Percentiles rank a stretch among this genome's conserved stretches.
Evolutionary conservation across 2,329 filamentous ascomycete genomes (phyloP).

Genomic region (Karstenula rhodostoma): DNA sequence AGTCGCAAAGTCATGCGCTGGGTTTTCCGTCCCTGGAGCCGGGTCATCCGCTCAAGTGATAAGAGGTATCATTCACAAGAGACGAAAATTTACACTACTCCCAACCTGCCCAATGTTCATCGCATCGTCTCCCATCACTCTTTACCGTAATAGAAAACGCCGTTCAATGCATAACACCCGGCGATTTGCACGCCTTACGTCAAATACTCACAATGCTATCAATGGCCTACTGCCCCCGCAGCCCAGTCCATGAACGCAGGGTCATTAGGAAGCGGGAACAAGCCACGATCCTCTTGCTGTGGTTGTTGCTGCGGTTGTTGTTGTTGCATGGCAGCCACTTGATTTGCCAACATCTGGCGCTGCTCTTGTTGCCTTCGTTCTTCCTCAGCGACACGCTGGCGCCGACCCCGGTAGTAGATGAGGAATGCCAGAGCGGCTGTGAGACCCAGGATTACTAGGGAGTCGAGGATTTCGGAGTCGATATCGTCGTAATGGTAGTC

Average conservation of each 20-base stretch:
- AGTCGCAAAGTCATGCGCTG: not conserved
- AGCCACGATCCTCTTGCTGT: slow-evolving; percentile 58
- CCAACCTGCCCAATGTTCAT: slow-evolving; percentile 2
- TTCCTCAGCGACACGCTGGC: slow-evolving; percentile 57
- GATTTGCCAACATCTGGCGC: slow-evolving; percentile 42
- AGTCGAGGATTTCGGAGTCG: slow-evolving; percentile 84
- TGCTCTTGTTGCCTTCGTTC: slow-evolving; percentile 40
- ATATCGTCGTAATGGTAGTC: slow-evolving; percentile 69
- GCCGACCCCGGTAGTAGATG: slow-evolving; percentile 80
- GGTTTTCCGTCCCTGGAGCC: not conserved
- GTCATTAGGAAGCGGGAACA: slow-evolving; percentile 73
- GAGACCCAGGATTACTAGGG: slow-evolving; percentile 80
- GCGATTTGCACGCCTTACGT: not conserved
- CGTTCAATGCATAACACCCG: slow-evolving; percentile 3
- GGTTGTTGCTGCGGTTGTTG: slow-evolving; percentile 32
- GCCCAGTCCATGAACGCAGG: slow-evolving; percentile 74
- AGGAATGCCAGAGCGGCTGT: slow-evolving; percentile 77
- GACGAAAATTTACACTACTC: slow-evolving; percentile 2
- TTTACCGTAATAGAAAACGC: not conserved
- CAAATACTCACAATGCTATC: slow-evolving; percentile 6
- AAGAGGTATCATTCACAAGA: slow-evolving; percentile 11
- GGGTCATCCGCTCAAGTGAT: not conserved
- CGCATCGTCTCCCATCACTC: slow-evolving; percentile 6
- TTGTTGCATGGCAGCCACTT: slow-evolving; percentile 33
- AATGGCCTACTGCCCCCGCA: slow-evolving; percentile 72